Evolutionary conservation across 2,329 filamentous ascomycete genomes (phyloP), one percentile per base, ranked within the genome.

Genomic region (Ophiocordyceps sinensis): DNA sequence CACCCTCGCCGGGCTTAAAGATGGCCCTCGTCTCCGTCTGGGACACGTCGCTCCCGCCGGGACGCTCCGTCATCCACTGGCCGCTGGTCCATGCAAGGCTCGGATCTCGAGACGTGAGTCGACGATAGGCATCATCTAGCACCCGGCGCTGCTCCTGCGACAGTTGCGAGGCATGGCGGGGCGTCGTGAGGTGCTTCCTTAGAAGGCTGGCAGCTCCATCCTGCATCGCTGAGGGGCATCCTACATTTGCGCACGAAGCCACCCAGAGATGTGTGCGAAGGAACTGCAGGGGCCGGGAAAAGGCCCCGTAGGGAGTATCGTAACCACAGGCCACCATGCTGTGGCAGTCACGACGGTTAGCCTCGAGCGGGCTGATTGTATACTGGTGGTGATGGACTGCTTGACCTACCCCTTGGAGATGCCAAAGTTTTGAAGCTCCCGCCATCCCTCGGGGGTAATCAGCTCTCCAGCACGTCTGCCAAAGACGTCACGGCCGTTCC

Each of bases 21-120:
- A 43, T 57, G 4, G 78, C 77, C 5, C 72, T 58, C 0, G 80
- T 85, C 56, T 85, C 80, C 0, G 77, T 82, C 31, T 70, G 67
- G 4, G 75, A 75, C 1, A 85, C 77, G 50, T 85, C 81, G 46
- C 77, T 82, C 0, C 80, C 81, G 2, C 80, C 80, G 0, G 69
- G 67, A 3, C 80, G 67, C 49, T 85, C 80, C 0, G 81, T 85
- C 81, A 85, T 85, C 81, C 82, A 85, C 54, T 85, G 81, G 0
- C 80, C 80, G 34, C 73, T 81, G 0, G 79, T 85, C 81, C 80
- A 85, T 0, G 74, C 72, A 15, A 58, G 47, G 4, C 28, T 36
- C 0, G 59, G 51, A 21, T 79, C 66, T 5, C 71, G 63, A 4
- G 70, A 73, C 1, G 63, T 73, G 4, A 83, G 59, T 12, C 69